Base-by-base conservation (phyloP, 176 grass and related monocot genomes). In the Bolboschoenus planiculmis region DNA sequence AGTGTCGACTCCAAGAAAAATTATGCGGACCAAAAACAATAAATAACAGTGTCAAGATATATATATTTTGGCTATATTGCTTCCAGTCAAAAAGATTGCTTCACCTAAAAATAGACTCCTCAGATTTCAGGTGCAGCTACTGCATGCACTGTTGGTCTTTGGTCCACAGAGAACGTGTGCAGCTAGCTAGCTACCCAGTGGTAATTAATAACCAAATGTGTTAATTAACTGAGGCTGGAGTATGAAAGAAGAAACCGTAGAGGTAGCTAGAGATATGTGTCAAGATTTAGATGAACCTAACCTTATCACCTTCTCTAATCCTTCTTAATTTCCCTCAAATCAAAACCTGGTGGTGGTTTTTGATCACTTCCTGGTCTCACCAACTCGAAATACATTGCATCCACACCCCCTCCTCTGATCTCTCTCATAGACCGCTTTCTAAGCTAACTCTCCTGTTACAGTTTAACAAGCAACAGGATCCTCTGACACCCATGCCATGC, bases 221-320 rank as follows among this genome's bases (percentile, higher is more conserved):
- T 61, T 55, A 61, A 55, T 55, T 55, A 61, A 55, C 35, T 27
- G 74, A 74, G 74, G 18, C 40, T 81, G 57, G 56, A 82, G 79
- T 82, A 30, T 50, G 36, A 35, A 37, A 68, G 58, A 84, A 84
- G 68, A 77, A 60, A 72, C 27, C 54, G 4, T 11, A 57, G 33
- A 26, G n/a, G n/a, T n/a, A n/a, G n/a, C n/a, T 18, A 53, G 56
- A 56, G 56, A 59, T 18, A 84, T 35, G 66, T 42, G 83, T 60
- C 70, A 55, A 75, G 53, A 58, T 76, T 59, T 76, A 84, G 67
- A 68, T 76, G 70, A 72, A 61, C 83, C 66, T 58, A 71, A 84
- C 56, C 68, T 63, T 50, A 47, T 78, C 75, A 33, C 21, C 34
- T 79, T 79, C 23, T n/a, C 78, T 63, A 81, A 62, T 81, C 5